phyloP scores from a whole-genome alignment of 1,139 yeast genomes.

The Groenewaldozyma sp. region DNA sequence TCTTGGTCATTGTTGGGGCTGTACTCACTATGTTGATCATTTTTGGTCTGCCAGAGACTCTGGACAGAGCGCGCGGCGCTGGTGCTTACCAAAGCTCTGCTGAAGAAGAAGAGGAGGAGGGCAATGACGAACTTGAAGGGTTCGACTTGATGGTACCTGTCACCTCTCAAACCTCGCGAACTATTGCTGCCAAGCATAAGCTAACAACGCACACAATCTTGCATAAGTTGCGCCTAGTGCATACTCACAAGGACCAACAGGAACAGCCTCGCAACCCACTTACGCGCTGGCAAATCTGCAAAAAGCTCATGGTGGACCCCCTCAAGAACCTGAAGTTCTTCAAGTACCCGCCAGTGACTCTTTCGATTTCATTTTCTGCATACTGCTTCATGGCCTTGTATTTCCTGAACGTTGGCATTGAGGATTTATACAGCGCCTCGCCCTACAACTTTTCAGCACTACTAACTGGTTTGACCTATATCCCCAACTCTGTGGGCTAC shows the following conservation, averaged over 20 bases:
- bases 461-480: slow-evolving; percentile 64
- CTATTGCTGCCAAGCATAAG: slow-evolving; percentile 1
- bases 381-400: slow-evolving; percentile 61
- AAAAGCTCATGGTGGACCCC: slow-evolving; percentile 14
- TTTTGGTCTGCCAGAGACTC: slow-evolving; percentile 66
- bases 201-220: slow-evolving; percentile 1
- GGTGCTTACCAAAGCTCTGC: neutral
- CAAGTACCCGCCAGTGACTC: slow-evolving; percentile 59
- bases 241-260: neutral
- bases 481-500: slow-evolving; percentile 77
- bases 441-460: slow-evolving; percentile 66
- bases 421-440: slow-evolving; percentile 47
- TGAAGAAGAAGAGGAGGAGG: slow-evolving; percentile 2
- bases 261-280: neutral
- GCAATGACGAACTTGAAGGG: slow-evolving; percentile 3
- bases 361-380: slow-evolving; percentile 57
- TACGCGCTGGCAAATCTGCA: neutral
- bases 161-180: slow-evolving; percentile 5
- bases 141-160: slow-evolving; percentile 6
- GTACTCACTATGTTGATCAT: slow-evolving; percentile 41
- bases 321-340: slow-evolving; percentile 20
- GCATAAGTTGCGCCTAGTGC: slow-evolving; percentile 1
- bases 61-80: slow-evolving; percentile 21
- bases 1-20: slow-evolving; percentile 60
- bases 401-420: slow-evolving; percentile 65